These are phyloP conservation scores for Mercurialis annua DNA, from an alignment of 345 rosid species.

Conservation along the genomic window DNA sequence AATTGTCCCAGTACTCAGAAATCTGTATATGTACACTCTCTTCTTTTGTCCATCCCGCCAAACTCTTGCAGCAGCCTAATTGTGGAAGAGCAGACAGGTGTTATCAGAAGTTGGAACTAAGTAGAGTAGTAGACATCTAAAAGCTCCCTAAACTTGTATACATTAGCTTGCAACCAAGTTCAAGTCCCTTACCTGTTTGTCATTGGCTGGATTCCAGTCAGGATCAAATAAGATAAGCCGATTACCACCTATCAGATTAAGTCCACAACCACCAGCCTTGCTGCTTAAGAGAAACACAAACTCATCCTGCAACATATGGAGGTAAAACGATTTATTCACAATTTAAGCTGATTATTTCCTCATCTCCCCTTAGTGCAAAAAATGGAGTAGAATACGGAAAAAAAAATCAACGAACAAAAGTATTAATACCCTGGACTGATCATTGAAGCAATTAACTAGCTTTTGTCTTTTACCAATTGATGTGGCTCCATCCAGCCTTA, in stretches of 20 bases:
- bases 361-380: background rate
- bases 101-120: conserved; percentile 23
- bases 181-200: conserved; percentile 70
- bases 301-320: conserved; percentile 60
- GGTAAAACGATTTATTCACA: conserved; percentile 6
- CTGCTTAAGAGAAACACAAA: conserved; percentile 97
- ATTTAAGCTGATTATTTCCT: conserved; percentile 2
- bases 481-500: conserved; percentile 94
- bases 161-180: background rate
- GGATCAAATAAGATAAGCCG: conserved; percentile 96
- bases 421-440: conserved; percentile 59
- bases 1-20: conserved; percentile 92
- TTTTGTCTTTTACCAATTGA: conserved; percentile 95
- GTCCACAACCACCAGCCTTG: conserved; percentile 99
- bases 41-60: conserved; percentile 99
- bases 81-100: conserved; percentile 13
- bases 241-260: conserved; percentile 90
- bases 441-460: conserved; percentile 85
- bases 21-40: conserved; percentile 92
- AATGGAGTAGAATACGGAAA: background rate
- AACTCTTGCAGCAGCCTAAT: conserved; percentile 98
- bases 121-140: conserved; percentile 14
- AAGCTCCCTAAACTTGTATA: background rate
- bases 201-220: conserved; percentile 99
- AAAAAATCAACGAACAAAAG: background rate